These are phyloP conservation scores for Chytriomyces hyalinus DNA, from an alignment of 192 early-diverging fungal genomes.

Conservation along the genomic window DNA sequence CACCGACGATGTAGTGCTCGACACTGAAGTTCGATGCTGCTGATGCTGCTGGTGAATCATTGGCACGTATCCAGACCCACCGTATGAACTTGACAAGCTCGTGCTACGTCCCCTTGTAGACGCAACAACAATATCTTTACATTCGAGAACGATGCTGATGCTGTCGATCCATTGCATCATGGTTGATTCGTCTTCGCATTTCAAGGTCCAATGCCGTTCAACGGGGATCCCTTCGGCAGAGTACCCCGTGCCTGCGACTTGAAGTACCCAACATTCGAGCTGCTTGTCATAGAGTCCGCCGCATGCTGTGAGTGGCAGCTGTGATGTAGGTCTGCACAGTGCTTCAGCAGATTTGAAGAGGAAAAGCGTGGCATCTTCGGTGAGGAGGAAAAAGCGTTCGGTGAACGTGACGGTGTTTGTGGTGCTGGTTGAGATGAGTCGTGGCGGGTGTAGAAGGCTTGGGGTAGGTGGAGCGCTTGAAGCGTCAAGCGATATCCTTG, in stretches of 20 bases:
- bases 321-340: neutral
- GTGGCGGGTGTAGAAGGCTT: neutral
- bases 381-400: neutral
- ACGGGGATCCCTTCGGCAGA: neutral
- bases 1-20: no score
- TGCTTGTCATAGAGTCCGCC: neutral
- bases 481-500: neutral
- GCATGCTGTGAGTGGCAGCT: neutral
- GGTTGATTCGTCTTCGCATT: neutral
- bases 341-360: neutral
- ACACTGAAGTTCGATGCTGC: neutral
- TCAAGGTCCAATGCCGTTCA: neutral
- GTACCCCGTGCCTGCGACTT: neutral
- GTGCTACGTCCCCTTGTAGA: neutral
- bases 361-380: neutral
- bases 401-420: neutral
- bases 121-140: neutral
- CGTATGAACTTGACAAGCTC: neutral
- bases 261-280: neutral
- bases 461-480: neutral
- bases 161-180: neutral
- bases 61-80: neutral
- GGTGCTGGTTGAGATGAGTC: neutral
- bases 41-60: neutral
- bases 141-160: slow-evolving; percentile 3